Evolutionary conservation across 176 grass and related monocot species (phyloP).

Genomic region (Phyllostachys edulis): DNA sequence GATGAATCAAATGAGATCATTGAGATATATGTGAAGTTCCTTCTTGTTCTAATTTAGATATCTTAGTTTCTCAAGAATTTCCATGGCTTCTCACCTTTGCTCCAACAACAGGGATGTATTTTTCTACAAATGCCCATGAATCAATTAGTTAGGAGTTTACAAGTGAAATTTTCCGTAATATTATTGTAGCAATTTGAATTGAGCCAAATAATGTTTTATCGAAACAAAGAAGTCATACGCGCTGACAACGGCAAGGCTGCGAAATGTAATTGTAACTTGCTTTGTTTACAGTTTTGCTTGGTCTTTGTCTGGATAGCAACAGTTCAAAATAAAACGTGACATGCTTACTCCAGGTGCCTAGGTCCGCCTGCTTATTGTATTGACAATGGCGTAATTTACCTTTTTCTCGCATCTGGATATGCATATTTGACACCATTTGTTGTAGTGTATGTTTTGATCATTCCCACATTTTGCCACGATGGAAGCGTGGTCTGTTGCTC

Average conservation of each 20-base stretch:
- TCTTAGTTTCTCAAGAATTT: background rate
- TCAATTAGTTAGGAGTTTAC: slow-evolving; percentile 3
- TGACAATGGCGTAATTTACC: background rate
- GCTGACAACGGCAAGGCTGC: background rate
- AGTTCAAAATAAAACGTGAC: background rate
- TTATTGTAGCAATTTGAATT: background rate
- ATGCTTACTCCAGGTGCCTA: background rate
- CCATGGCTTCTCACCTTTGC: background rate
- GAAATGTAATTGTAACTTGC: background rate
- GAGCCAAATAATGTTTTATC: background rate
- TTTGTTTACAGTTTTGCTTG: background rate
- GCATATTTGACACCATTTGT: background rate
- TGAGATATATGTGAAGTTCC: background rate
- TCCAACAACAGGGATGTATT: background rate
- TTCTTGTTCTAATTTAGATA: background rate
- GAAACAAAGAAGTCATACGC: background rate
- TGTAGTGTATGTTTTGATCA: background rate
- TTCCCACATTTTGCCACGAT: background rate
- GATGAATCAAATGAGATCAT: background rate
- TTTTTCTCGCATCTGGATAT: background rate
- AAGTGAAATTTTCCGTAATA: background rate
- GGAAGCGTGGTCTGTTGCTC: background rate
- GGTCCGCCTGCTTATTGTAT: background rate
- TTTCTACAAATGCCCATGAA: background rate
- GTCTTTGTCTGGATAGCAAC: background rate